These are phyloP conservation scores for Plantago ovata DNA, from an alignment of 257 asterid species.

Conservation along the genomic window DNA sequence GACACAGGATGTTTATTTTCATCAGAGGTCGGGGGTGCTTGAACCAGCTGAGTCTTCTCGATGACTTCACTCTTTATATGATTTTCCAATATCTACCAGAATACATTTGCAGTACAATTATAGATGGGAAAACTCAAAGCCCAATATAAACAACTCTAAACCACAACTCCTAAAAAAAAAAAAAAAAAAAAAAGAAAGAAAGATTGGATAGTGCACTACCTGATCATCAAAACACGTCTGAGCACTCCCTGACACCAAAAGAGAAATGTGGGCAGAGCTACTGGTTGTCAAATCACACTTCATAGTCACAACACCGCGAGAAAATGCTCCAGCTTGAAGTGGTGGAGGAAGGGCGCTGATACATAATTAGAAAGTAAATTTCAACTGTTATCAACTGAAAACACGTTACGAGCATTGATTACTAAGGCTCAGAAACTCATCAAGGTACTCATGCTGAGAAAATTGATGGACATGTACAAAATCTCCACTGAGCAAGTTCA, in stretches of 20 bases:
- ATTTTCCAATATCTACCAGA: conserved; percentile 73
- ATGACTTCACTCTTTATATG: conserved; percentile 92
- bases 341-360: conserved; percentile 98
- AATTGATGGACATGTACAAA: too few relatives aligned
- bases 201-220: conserved; percentile 31
- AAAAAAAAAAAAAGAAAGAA: background rate
- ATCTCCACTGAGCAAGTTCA: too few relatives aligned
- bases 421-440: too few relatives aligned
- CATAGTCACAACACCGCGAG: conserved; percentile 98
- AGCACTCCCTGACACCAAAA: conserved; percentile 94
- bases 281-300: conserved; percentile 91
- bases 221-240: conserved; percentile 96
- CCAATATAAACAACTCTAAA: background rate
- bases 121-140: background rate
- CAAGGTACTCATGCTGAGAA: too few relatives aligned
- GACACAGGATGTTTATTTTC: conserved; percentile 49
- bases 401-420: too few relatives aligned
- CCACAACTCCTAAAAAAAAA: background rate
- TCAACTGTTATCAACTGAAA: conserved; percentile 4
- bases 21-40: conserved; percentile 45
- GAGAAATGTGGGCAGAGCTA: conserved; percentile 92
- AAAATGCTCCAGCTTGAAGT: conserved; percentile 89
- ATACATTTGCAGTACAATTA: conserved; percentile 10
- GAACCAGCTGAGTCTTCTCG: conserved; percentile 68
- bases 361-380: background rate